A percentile compares a stretch with the other conserved stretches of the same genome.
These are phyloP conservation scores for Mycena indigotica DNA, from an alignment of 768 basidiomycete species.

Conservation along the genomic window DNA sequence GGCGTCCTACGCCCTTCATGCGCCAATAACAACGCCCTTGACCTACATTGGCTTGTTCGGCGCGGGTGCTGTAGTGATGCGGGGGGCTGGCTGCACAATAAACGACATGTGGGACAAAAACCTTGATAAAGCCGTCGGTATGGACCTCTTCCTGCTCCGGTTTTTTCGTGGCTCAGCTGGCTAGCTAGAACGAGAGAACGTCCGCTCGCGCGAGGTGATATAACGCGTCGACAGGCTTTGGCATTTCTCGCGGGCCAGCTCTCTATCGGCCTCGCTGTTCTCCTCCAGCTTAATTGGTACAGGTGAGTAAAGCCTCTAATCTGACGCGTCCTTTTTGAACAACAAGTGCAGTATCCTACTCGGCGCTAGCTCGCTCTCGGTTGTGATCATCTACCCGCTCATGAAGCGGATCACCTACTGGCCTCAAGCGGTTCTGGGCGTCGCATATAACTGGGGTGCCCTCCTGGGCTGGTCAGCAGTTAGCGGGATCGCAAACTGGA, in stretches of 20 bases:
- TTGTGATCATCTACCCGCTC: constrained; percentile 89
- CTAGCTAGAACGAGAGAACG: constrained; percentile 69
- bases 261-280: constrained; percentile 76
- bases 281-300: constrained; percentile 93
- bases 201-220: constrained; percentile 83
- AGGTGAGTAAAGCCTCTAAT: constrained; percentile 59
- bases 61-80: constrained; percentile 90
- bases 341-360: constrained; percentile 69
- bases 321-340: background rate
- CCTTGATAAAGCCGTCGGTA: constrained; percentile 90
- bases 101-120: constrained; percentile 99
- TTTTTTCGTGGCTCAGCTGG: constrained; percentile 45
- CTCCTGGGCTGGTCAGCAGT: constrained; percentile 96
- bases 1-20: constrained; percentile 80
- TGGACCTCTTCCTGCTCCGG: constrained; percentile 19
- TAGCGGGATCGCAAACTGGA: constrained; percentile 78
- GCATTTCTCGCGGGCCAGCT: constrained; percentile 84
- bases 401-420: constrained; percentile 98
- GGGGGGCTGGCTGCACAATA: constrained; percentile 97
- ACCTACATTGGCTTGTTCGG: constrained; percentile 85
- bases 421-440: constrained; percentile 93
- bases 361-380: constrained; percentile 85
- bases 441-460: constrained; percentile 98
- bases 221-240: constrained; percentile 74
- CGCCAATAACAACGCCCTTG: constrained; percentile 67